These are phyloP conservation scores for Barnettozyma siamensis DNA, from an alignment of 805 yeast genomes.

Conservation along the genomic window DNA sequence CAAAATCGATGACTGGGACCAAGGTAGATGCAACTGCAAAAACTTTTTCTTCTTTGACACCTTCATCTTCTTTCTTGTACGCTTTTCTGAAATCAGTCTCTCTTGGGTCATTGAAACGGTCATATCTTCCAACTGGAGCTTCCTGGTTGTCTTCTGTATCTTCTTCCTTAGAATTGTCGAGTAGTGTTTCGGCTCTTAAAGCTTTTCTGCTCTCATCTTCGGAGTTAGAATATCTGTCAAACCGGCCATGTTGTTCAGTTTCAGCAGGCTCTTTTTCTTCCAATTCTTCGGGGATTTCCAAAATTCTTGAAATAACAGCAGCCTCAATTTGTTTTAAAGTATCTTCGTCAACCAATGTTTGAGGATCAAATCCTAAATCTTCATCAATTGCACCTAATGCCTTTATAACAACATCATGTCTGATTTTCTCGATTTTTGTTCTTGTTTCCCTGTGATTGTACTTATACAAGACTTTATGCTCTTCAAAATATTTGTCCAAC, in stretches of 20 bases:
- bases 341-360: conserved; percentile 7
- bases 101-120: conserved; percentile 3
- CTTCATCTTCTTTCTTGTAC: conserved; percentile 2
- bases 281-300: conserved; percentile 52
- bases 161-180: conserved; percentile 1
- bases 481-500: conserved; percentile 23
- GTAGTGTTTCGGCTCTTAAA: neutral
- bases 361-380: conserved; percentile 19
- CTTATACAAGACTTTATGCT: conserved; percentile 22
- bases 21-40: conserved; percentile 47
- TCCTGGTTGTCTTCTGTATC: conserved; percentile 5
- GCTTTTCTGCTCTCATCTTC: conserved; percentile 4
- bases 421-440: conserved; percentile 15
- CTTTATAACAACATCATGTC: conserved; percentile 14
- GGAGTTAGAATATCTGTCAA: conserved; percentile 3
- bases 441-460: conserved; percentile 19
- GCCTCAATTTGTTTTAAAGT: conserved; percentile 27
- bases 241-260: conserved; percentile 4
- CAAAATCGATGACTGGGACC: conserved; percentile 66
- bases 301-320: conserved; percentile 52
- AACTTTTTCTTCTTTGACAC: conserved; percentile 25
- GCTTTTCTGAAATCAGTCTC: conserved; percentile 8
- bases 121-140: conserved; percentile 3
- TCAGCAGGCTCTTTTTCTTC: neutral
- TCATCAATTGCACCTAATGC: conserved; percentile 22